Percentiles rank a stretch among this genome's conserved stretches.
Evolutionary conservation across 208 protist genomes (phyloP).

Genomic region (Porcisia hertigi): DNA sequence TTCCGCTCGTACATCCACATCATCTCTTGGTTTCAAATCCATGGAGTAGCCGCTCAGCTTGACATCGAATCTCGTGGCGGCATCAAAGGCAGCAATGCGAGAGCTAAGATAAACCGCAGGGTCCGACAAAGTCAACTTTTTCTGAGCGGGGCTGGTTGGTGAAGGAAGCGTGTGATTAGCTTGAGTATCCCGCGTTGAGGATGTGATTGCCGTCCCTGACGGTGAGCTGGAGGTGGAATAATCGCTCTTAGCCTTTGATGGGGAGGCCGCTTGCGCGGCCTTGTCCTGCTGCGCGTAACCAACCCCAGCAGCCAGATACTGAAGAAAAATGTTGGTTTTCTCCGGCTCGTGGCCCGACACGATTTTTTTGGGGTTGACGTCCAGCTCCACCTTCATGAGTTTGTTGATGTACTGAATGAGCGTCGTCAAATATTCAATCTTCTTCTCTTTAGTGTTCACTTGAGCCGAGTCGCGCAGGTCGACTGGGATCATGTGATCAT

Average conservation of each 20-base stretch:
- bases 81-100: neutral
- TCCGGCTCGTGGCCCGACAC: constrained; percentile 86
- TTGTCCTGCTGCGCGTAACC: constrained; percentile 84
- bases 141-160: constrained; percentile 29
- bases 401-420: constrained; percentile 74
- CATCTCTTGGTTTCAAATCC: constrained; percentile 41
- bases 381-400: constrained; percentile 67
- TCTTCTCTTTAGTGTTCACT: constrained; percentile 88
- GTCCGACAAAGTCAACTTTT: constrained; percentile 17
- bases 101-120: neutral
- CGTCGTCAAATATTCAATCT: constrained; percentile 78
- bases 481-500: constrained; percentile 65
- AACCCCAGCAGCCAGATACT: constrained; percentile 76
- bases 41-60: constrained; percentile 71
- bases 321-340: constrained; percentile 89
- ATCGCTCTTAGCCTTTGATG: neutral
- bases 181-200: neutral
- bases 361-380: constrained; percentile 89
- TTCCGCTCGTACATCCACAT: constrained; percentile 36
- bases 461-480: constrained; percentile 51
- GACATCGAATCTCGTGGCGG: constrained; percentile 40
- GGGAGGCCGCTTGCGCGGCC: constrained; percentile 18
- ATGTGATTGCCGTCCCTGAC: neutral
- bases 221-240: neutral
- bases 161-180: constrained; percentile 11